Conservation (phyloP, 805 yeast species). For the Pichia insulana region DNA sequence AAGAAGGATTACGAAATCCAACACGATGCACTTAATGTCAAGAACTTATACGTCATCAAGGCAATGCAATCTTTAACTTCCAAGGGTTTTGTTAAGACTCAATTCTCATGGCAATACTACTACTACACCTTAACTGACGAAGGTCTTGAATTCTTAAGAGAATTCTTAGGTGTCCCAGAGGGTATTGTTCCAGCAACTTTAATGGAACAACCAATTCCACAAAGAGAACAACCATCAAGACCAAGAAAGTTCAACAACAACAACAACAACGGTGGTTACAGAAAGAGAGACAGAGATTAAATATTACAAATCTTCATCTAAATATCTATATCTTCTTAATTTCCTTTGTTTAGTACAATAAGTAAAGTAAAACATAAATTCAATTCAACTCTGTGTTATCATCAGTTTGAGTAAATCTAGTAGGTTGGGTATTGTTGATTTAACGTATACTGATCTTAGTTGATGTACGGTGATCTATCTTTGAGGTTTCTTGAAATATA, state of each 20-base stretch:
- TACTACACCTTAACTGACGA: conserved; percentile 99
- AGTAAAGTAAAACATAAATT: too few species aligned
- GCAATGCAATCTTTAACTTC: conserved; percentile 99
- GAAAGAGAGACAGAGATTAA: conserved; percentile 47
- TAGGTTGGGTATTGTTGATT: too few species aligned
- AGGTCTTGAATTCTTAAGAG: conserved; percentile 98
- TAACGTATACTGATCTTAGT: too few species aligned
- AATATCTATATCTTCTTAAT: background rate
- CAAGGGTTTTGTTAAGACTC: conserved; percentile 98
- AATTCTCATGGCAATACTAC: conserved; percentile 99
- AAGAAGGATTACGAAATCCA: conserved; percentile 97
- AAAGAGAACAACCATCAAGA: conserved; percentile 36
- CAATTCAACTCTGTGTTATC: too few species aligned
- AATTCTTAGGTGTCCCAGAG: conserved; percentile 97
- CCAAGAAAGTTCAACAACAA: conserved; percentile 49
- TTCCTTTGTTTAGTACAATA: conserved; percentile 6
- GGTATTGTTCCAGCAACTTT: conserved; percentile 97
- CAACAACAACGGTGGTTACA: conserved; percentile 43
- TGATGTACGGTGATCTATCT: too few species aligned
- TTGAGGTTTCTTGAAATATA: too few species aligned
- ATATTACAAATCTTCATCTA: conserved; percentile 8
- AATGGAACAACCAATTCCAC: conserved; percentile 89
- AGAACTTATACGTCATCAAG: conserved; percentile 95
- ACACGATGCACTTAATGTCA: conserved; percentile 98
- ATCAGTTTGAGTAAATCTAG: too few species aligned